These are phyloP conservation scores for Microstegium vimineum DNA, from an alignment of 176 grass and related monocot species.

Conservation along the genomic window DNA sequence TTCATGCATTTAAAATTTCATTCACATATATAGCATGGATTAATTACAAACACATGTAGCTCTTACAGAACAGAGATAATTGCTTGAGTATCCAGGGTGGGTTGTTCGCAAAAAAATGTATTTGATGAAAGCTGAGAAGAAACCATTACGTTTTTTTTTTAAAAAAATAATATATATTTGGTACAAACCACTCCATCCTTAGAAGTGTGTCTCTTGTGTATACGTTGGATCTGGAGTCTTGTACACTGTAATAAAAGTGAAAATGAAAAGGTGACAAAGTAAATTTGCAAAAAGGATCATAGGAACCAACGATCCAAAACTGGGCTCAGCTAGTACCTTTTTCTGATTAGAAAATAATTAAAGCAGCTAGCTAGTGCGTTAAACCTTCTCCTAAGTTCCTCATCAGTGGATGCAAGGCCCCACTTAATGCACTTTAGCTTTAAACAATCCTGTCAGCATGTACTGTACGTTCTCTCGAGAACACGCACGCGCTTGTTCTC, in stretches of 20 bases:
- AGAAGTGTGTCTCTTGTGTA: background rate
- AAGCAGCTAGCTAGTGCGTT: background rate
- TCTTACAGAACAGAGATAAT: too few relatives aligned
- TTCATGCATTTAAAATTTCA: too few relatives aligned
- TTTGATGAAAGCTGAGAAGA: too few relatives aligned
- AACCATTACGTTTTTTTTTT: too few relatives aligned
- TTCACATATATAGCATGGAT: too few relatives aligned
- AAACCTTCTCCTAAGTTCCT: background rate
- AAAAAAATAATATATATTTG: too few relatives aligned
- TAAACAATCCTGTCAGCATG: background rate
- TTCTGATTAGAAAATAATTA: background rate
- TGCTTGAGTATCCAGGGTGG: too few relatives aligned
- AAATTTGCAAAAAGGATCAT: background rate
- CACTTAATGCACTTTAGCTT: background rate
- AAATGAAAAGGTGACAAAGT: background rate
- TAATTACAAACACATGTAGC: too few relatives aligned
- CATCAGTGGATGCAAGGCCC: background rate
- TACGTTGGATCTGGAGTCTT: too few relatives aligned
- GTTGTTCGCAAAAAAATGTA: too few relatives aligned
- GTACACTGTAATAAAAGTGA: background rate
- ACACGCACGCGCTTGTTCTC: background rate
- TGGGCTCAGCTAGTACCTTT: background rate
- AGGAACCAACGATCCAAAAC: background rate
- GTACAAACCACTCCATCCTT: too few relatives aligned
- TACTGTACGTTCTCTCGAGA: background rate